Evolutionary conservation across 2,329 filamentous ascomycete genomes (phyloP).

Genomic region (Aureobasidium pullulans): DNA sequence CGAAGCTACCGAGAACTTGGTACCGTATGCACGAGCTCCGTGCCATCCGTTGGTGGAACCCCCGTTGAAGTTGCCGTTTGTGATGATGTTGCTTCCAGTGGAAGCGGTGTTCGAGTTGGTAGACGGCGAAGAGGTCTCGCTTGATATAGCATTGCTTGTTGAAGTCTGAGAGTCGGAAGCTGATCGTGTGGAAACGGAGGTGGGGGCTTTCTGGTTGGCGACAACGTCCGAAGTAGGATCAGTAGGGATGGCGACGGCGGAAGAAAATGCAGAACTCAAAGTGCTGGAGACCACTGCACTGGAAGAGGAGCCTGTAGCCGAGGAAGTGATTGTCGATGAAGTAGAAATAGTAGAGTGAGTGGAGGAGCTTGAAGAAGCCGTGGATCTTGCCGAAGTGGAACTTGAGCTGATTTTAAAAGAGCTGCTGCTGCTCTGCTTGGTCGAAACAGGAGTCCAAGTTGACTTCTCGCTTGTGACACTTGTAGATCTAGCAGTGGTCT

Average conservation of each 20-base stretch:
- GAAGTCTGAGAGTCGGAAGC: neutral
- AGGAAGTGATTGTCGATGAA: neutral
- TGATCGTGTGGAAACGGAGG: neutral
- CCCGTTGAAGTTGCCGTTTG: neutral
- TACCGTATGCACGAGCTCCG: neutral
- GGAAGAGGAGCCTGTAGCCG: neutral
- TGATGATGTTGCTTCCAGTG: neutral
- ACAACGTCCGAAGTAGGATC: neutral
- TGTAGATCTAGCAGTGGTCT: neutral
- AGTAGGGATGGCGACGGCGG: neutral
- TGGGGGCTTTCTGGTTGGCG: neutral
- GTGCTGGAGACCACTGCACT: neutral
- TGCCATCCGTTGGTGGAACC: conserved; percentile 2
- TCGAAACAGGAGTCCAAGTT: neutral
- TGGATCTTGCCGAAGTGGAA: neutral
- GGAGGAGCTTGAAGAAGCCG: neutral
- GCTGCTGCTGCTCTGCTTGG: conserved; percentile 1
- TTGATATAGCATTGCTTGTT: neutral
- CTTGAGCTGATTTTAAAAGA: neutral
- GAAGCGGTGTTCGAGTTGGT: neutral
- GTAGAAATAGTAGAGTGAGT: neutral
- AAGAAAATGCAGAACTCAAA: neutral
- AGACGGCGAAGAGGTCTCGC: neutral
- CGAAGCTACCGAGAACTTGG: conserved; percentile 5
- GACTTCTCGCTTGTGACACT: conserved; percentile 2